phyloP scores from a whole-genome alignment of 1,284 basidiomycete species.

The Naganishia sp. region DNA sequence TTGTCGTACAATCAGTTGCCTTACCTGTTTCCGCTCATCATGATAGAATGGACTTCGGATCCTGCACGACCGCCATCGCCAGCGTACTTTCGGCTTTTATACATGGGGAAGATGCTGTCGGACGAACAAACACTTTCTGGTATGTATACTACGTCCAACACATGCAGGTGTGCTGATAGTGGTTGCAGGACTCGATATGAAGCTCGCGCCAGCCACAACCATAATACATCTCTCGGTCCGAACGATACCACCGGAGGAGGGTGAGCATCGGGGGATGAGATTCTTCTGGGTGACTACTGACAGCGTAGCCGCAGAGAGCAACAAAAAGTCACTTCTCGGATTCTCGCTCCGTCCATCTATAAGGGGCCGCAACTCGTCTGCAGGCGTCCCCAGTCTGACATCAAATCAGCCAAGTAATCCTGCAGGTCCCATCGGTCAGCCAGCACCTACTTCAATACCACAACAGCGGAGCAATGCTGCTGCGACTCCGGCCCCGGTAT shows the following conservation, averaged over 20 bases:
- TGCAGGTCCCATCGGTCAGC: neutral
- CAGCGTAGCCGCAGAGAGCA: neutral
- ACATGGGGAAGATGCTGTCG: constrained; percentile 78
- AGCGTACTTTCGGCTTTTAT: constrained; percentile 72
- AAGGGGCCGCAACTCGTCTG: constrained; percentile 12
- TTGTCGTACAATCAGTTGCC: neutral
- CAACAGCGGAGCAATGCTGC: constrained; percentile 2
- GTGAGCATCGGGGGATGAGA: neutral
- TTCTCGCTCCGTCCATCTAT: constrained; percentile 28
- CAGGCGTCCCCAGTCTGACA: neutral
- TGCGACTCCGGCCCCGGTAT: neutral
- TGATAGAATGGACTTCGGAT: constrained; percentile 73
- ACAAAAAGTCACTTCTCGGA: constrained; percentile 25
- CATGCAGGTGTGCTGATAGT: neutral
- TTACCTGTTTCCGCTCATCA: constrained; percentile 1
- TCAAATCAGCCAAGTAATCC: neutral
- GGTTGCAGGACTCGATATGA: constrained; percentile 21
- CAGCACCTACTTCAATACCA: neutral
- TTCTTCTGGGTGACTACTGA: neutral
- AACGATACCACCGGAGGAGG: constrained; percentile 29
- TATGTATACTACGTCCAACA: constrained; percentile 53
- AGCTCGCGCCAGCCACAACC: constrained; percentile 28
- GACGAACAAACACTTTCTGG: constrained; percentile 76
- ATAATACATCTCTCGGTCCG: constrained; percentile 31
- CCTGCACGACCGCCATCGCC: constrained; percentile 69